Evolutionary conservation across 2,329 filamentous ascomycete species (phyloP).

Genomic region (Arthroderma uncinatum): DNA sequence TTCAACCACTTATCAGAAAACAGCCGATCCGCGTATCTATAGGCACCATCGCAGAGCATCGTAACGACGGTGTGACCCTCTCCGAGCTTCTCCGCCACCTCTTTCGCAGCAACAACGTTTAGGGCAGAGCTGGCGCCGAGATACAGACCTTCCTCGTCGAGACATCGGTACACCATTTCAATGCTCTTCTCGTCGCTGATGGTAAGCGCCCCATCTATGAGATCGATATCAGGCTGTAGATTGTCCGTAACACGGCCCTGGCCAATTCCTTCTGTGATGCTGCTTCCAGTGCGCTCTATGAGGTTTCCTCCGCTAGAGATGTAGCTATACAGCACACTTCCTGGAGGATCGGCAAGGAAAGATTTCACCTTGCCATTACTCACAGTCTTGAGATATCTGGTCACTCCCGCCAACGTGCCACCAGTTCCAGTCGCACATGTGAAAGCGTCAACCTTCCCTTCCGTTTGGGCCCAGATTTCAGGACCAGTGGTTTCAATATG

Average conservation of each 20-base stretch:
- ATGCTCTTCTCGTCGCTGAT: constrained; percentile 91
- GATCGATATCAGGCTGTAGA: constrained; percentile 67
- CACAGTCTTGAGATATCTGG: constrained; percentile 75
- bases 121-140: constrained; percentile 85
- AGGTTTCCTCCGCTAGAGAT: constrained; percentile 75
- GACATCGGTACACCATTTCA: constrained; percentile 91
- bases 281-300: constrained; percentile 67
- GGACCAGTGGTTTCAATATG: constrained; percentile 96
- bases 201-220: constrained; percentile 72
- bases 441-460: constrained; percentile 78
- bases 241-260: constrained; percentile 97
- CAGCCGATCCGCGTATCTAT: constrained; percentile 84
- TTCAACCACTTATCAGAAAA: constrained; percentile 87
- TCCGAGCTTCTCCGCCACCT: constrained; percentile 83
- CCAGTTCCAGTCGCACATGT: constrained; percentile 90
- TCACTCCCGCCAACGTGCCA: constrained; percentile 80
- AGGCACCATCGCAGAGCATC: constrained; percentile 90
- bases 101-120: constrained; percentile 90
- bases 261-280: constrained; percentile 95
- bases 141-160: constrained; percentile 93
- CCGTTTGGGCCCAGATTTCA: constrained; percentile 91
- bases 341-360: constrained; percentile 88
- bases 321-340: constrained; percentile 86
- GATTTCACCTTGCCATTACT: constrained; percentile 68
- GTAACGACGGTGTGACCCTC: constrained; percentile 86